Evolutionary conservation across 2,329 filamentous ascomycete genomes (phyloP).

Genomic region (Drechslerella dactyloides): DNA sequence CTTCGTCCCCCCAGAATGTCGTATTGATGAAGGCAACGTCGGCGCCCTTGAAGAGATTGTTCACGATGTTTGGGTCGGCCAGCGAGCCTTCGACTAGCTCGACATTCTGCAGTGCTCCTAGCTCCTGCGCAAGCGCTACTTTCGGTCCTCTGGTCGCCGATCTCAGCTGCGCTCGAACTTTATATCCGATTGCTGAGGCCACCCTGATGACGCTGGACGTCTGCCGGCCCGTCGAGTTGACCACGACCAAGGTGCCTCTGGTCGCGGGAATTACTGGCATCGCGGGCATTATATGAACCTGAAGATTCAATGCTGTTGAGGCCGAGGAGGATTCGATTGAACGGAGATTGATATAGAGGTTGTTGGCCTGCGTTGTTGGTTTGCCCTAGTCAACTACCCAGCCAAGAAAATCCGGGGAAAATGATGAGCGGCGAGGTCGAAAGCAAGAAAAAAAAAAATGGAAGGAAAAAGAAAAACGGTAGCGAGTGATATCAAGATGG

Average conservation of each 20-base stretch:
- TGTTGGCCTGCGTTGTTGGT: constrained; percentile 44
- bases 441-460: constrained; percentile 5
- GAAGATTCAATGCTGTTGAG: constrained; percentile 7
- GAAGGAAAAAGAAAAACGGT: constrained; percentile 4
- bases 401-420: constrained; percentile 38
- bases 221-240: constrained; percentile 95
- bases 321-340: neutral
- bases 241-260: constrained; percentile 76
- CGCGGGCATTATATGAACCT: constrained; percentile 4
- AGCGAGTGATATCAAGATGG: neutral
- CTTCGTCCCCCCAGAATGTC: constrained; percentile 78
- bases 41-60: constrained; percentile 78
- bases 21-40: constrained; percentile 97
- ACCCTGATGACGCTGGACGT: constrained; percentile 93
- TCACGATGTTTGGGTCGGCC: constrained; percentile 75
- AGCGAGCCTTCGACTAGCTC: constrained; percentile 70
- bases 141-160: constrained; percentile 63
- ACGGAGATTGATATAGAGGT: constrained; percentile 22
- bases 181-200: constrained; percentile 89
- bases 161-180: constrained; percentile 87
- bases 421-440: constrained; percentile 1
- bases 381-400: constrained; percentile 28
- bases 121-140: constrained; percentile 80
- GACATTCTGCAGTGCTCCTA: constrained; percentile 78
- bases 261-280: constrained; percentile 43